Conservation (phyloP, 139 green algal species). For the Chlamydomonas schloesseri region DNA sequence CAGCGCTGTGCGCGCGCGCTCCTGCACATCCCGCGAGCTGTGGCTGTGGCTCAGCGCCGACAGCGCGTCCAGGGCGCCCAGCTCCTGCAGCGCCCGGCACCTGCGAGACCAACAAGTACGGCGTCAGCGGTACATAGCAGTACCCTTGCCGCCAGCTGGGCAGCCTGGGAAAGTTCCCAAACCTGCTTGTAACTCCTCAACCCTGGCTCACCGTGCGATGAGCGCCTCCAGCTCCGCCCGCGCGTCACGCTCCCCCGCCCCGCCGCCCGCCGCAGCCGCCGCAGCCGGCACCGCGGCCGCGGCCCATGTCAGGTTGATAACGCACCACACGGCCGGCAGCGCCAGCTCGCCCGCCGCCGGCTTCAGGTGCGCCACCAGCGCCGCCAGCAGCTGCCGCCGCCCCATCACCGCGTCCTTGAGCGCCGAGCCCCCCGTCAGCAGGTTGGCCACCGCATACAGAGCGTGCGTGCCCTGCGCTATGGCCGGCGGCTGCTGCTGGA, state of each 20-base stretch:
- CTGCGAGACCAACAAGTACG: background rate
- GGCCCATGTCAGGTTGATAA: constrained; percentile 62
- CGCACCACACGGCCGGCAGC: constrained; percentile 60
- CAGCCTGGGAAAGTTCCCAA: no score
- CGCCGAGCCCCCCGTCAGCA: constrained; percentile 46
- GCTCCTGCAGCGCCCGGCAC: constrained; percentile 28
- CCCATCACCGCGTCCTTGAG: constrained; percentile 54
- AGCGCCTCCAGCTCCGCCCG: background rate
- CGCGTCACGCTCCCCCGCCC: background rate
- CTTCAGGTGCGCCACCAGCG: background rate
- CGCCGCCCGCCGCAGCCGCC: background rate
- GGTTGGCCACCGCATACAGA: constrained; percentile 57
- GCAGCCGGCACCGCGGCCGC: background rate
- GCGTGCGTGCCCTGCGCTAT: background rate
- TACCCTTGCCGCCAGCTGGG: no score
- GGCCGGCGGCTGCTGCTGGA: background rate
- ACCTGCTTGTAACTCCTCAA: no score
- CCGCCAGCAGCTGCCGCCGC: constrained; percentile 46
- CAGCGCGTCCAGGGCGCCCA: constrained; percentile 41
- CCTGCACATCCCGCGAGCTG: constrained; percentile 45
- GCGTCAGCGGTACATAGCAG: no score
- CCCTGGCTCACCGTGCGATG: background rate
- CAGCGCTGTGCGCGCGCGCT: constrained; percentile 52
- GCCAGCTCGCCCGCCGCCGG: constrained; percentile 18
- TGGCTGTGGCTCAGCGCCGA: background rate